phyloP scores from a whole-genome alignment of 768 basidiomycete genomes.

The Hericium erinaceus region DNA sequence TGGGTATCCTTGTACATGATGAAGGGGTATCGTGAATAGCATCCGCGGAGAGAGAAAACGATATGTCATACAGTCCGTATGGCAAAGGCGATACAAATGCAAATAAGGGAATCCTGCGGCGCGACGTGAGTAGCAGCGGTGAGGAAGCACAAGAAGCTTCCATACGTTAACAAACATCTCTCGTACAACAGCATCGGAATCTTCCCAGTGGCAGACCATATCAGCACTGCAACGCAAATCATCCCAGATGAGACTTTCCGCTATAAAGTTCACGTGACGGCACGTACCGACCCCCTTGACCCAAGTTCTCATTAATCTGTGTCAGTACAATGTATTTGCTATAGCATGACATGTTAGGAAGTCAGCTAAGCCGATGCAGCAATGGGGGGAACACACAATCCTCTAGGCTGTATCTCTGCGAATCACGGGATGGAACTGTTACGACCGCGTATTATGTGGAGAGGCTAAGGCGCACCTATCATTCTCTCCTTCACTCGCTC shows the following conservation, averaged over 20 bases:
- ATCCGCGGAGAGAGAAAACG: background rate
- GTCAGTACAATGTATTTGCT: constrained; percentile 86
- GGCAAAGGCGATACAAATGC: constrained; percentile 56
- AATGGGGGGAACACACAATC: constrained; percentile 41
- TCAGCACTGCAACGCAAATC: constrained; percentile 44
- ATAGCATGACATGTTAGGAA: constrained; percentile 10
- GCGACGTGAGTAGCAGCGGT: constrained; percentile 4
- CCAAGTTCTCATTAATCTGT: constrained; percentile 76
- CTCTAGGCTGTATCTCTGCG: constrained; percentile 64
- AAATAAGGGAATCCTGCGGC: constrained; percentile 59
- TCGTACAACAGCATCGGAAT: constrained; percentile 66
- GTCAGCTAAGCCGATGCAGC: background rate
- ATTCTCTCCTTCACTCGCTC: constrained; percentile 81
- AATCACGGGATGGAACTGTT: constrained; percentile 1
- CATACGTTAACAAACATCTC: constrained; percentile 75
- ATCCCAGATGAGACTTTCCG: constrained; percentile 3
- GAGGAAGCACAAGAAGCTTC: constrained; percentile 12
- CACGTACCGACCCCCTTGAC: constrained; percentile 75
- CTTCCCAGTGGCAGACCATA: constrained; percentile 84
- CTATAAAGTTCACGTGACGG: constrained; percentile 3
- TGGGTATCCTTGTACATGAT: constrained; percentile 13
- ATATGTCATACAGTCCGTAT: constrained; percentile 35
- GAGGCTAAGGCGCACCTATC: constrained; percentile 31
- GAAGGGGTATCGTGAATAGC: constrained; percentile 9
- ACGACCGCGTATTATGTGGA: background rate